A percentile compares a stretch with the other conserved stretches of the same genome.
Conservation (phyloP, 2,329 filamentous ascomycete genomes). For the Botrytis paeoniae region DNA sequence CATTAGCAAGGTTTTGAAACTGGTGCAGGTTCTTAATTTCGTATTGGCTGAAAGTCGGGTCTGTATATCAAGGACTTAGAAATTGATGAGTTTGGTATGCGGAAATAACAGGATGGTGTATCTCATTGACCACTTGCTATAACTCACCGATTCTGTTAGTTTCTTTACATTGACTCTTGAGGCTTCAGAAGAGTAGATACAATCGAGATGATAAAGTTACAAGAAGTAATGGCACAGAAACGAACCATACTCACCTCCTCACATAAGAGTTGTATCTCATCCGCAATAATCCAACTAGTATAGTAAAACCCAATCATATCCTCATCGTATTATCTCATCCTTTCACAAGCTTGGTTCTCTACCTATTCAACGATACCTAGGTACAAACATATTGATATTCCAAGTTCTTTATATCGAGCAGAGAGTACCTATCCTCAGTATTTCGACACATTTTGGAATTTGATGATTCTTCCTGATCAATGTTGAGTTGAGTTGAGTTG, state of each 20-base stretch:
- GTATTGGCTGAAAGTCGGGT: background rate
- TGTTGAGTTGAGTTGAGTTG: background rate
- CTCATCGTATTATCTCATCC: background rate
- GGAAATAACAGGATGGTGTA: background rate
- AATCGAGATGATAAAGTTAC: background rate
- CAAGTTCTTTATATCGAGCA: background rate
- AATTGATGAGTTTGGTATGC: background rate
- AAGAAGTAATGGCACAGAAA: background rate
- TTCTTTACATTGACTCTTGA: no score
- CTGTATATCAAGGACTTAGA: background rate
- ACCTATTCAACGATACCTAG: background rate
- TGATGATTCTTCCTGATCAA: no score
- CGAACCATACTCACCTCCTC: background rate
- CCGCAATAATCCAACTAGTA: background rate
- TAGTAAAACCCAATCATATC: no score
- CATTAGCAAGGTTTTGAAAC: no score
- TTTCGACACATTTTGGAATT: background rate
- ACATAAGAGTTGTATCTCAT: background rate
- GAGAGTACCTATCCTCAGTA: background rate
- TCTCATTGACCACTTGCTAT: rapidly evolving
- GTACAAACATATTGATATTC: background rate
- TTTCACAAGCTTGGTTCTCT: background rate
- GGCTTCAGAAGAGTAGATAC: rapidly evolving
- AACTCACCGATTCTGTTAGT: no score
- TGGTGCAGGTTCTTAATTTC: no score